Conservation (phyloP, 2,329 filamentous ascomycete genomes). For the Diaporthe capsici region DNA sequence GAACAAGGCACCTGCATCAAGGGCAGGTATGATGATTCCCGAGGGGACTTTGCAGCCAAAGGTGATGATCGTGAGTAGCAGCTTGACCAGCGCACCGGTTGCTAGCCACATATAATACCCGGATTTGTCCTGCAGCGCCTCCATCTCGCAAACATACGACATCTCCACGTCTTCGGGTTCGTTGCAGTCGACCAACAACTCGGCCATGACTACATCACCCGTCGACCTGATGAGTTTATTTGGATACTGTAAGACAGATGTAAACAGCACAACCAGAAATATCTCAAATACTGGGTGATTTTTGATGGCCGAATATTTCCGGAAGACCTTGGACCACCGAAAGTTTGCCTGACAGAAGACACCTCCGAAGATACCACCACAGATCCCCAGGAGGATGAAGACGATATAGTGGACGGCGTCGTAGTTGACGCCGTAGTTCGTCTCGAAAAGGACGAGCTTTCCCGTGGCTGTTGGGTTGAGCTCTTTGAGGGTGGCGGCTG, state of each 20-base stretch:
- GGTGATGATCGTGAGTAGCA: slow-evolving; percentile 69
- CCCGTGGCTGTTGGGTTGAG: slow-evolving; percentile 73
- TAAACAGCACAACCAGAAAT: slow-evolving; percentile 66
- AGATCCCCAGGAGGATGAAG: slow-evolving; percentile 69
- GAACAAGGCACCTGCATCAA: slow-evolving; percentile 71
- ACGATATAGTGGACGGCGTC: slow-evolving; percentile 67
- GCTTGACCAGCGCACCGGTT: slow-evolving; percentile 67
- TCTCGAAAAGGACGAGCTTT: slow-evolving; percentile 73
- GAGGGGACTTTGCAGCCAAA: slow-evolving; percentile 73
- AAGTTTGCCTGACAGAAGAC: slow-evolving; percentile 72
- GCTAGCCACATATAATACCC: slow-evolving; percentile 65
- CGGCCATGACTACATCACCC: slow-evolving; percentile 69
- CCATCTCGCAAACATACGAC: slow-evolving; percentile 62
- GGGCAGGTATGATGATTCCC: slow-evolving; percentile 72
- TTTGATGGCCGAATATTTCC: slow-evolving; percentile 66
- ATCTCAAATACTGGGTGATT: slow-evolving; percentile 69
- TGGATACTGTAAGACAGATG: slow-evolving; percentile 68
- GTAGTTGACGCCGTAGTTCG: slow-evolving; percentile 70
- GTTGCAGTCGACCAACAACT: slow-evolving; percentile 68
- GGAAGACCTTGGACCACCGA: slow-evolving; percentile 68
- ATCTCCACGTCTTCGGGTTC: slow-evolving; percentile 38
- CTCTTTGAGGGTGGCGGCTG: slow-evolving; percentile 67
- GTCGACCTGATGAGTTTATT: slow-evolving; percentile 68
- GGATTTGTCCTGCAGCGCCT: slow-evolving; percentile 53
- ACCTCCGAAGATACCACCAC: slow-evolving; percentile 71